Evolutionary conservation across 306 rosid species (phyloP).

Genomic region (Macrotyloma uniflorum): DNA sequence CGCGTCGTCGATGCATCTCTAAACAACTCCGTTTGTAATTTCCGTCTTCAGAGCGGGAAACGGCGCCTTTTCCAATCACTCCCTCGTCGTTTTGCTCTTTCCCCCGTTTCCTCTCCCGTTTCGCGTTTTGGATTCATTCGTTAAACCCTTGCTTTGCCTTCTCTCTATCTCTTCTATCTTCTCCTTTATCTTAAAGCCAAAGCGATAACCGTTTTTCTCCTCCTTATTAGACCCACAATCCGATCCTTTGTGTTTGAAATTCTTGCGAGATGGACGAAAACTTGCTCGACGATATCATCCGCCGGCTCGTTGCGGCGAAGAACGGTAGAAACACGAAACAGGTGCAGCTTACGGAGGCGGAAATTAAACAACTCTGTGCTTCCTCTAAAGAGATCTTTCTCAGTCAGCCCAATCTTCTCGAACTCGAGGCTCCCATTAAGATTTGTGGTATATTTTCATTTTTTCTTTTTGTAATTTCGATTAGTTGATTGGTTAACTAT

Average conservation of each 20-base stretch:
- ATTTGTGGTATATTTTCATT: conserved; percentile 64
- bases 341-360: conserved; percentile 73
- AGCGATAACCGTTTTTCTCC: background rate
- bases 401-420: conserved; percentile 85
- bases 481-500: background rate
- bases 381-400: conserved; percentile 76
- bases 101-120: background rate
- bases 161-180: background rate
- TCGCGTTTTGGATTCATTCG: conserved; percentile 17
- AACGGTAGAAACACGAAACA: conserved; percentile 75
- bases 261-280: conserved; percentile 59
- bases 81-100: conserved; percentile 24
- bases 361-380: conserved; percentile 64
- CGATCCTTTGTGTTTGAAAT: conserved; percentile 7
- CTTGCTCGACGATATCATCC: conserved; percentile 63
- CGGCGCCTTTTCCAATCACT: conserved; percentile 40
- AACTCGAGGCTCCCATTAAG: conserved; percentile 87
- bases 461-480: background rate
- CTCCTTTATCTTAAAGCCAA: background rate
- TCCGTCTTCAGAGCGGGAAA: conserved; percentile 45
- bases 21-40: conserved; percentile 40
- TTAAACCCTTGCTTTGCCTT: background rate
- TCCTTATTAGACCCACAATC: background rate
- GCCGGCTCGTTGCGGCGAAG: conserved; percentile 67
- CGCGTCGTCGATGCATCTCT: background rate